phyloP scores from a whole-genome alignment of 2,329 filamentous ascomycete species.

The Microdochium paspali region DNA sequence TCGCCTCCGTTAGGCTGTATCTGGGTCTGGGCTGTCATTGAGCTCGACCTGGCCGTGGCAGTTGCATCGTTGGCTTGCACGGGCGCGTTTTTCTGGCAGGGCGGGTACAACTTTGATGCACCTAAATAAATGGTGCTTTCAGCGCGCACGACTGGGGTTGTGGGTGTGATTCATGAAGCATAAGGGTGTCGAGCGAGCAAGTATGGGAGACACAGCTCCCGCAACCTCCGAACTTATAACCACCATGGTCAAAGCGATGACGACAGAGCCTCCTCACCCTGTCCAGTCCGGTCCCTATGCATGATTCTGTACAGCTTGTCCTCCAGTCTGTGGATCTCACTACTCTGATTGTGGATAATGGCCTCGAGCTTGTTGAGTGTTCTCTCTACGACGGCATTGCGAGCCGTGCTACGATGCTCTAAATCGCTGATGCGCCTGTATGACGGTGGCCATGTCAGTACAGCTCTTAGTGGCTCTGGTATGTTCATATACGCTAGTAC shows the following conservation, averaged over 20 bases:
- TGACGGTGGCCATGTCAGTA: slow-evolving; percentile 1
- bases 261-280: slow-evolving; percentile 3
- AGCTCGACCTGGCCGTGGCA: slow-evolving; percentile 65
- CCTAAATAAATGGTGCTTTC: slow-evolving; percentile 11
- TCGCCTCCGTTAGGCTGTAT: slow-evolving; percentile 82
- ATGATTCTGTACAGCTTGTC: slow-evolving; percentile 15
- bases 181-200: too few relatives aligned
- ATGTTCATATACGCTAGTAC: too few relatives aligned
- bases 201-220: too few relatives aligned
- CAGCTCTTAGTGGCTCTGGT: too few relatives aligned
- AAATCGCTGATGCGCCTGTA: slow-evolving; percentile 22
- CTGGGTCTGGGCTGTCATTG: slow-evolving; percentile 90
- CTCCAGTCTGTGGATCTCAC: slow-evolving; percentile 17
- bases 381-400: slow-evolving; percentile 18
- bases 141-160: too few relatives aligned
- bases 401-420: slow-evolving; percentile 19
- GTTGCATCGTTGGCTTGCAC: slow-evolving; percentile 40
- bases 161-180: too few relatives aligned
- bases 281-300: slow-evolving; percentile 9
- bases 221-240: neutral
- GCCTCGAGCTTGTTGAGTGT: slow-evolving; percentile 14
- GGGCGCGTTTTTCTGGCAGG: slow-evolving; percentile 34
- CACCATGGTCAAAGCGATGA: neutral
- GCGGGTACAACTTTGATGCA: slow-evolving; percentile 34
- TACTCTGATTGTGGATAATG: slow-evolving; percentile 14